Evolutionary conservation across 2,329 filamentous ascomycete species (phyloP).

Genomic region (Colletotrichum echinochloae): DNA sequence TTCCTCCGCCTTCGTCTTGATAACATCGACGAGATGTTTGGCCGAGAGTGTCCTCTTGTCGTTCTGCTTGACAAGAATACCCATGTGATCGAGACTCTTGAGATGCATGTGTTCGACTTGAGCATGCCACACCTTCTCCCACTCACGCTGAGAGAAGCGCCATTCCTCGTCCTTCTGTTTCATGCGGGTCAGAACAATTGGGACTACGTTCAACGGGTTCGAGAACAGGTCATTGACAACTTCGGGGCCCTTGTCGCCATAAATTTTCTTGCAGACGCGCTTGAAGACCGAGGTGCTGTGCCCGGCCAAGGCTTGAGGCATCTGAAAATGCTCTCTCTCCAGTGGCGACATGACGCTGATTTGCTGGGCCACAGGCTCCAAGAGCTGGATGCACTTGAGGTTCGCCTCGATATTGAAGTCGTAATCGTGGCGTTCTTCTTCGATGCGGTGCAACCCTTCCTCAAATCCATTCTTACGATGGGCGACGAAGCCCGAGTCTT

Average conservation of each 20-base stretch:
- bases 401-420: slow-evolving; percentile 98
- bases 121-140: slow-evolving; percentile 98
- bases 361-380: slow-evolving; percentile 93
- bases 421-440: slow-evolving; percentile 98
- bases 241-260: slow-evolving; percentile 86
- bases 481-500: slow-evolving; percentile 97
- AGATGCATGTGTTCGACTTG: slow-evolving; percentile 96
- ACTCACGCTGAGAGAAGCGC: slow-evolving; percentile 96
- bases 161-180: slow-evolving; percentile 98
- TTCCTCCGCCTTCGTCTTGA: slow-evolving; percentile 93
- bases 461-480: slow-evolving; percentile 97
- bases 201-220: slow-evolving; percentile 87
- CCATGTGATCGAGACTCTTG: slow-evolving; percentile 97
- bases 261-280: slow-evolving; percentile 97
- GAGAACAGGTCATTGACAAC: slow-evolving; percentile 90
- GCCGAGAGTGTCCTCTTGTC: slow-evolving; percentile 93
- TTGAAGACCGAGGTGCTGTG: slow-evolving; percentile 98
- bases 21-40: slow-evolving; percentile 90
- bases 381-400: slow-evolving; percentile 91
- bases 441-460: slow-evolving; percentile 93
- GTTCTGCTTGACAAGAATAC: slow-evolving; percentile 85
- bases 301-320: slow-evolving; percentile 87
- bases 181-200: slow-evolving; percentile 86
- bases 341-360: slow-evolving; percentile 82
- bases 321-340: slow-evolving; percentile 80